phyloP scores from a whole-genome alignment of 495 filamentous ascomycete genomes.

The Acidiella bohemica region DNA sequence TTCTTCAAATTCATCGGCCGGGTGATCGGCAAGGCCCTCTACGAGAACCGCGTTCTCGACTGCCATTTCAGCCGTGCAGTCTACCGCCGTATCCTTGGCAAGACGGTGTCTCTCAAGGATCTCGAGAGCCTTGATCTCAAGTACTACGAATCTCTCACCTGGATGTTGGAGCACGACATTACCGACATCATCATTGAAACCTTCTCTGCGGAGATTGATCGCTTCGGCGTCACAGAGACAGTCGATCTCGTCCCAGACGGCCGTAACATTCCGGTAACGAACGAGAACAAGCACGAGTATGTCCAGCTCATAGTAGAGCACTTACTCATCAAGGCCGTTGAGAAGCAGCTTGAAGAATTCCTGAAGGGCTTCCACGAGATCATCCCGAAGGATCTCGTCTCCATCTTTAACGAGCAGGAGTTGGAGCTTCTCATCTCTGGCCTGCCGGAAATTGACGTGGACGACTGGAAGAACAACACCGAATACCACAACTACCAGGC shows the following conservation, averaged over 20 bases:
- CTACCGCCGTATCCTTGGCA: slow-evolving; percentile 92
- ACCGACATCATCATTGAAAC: slow-evolving; percentile 98
- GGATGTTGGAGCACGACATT: slow-evolving; percentile 98
- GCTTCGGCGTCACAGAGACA: slow-evolving; percentile 76
- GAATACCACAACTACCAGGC: slow-evolving; percentile 97
- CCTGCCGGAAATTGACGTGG: slow-evolving; percentile 90
- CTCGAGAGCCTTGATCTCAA: slow-evolving; percentile 98
- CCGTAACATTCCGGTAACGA: slow-evolving; percentile 81
- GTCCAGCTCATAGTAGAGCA: slow-evolving; percentile 89
- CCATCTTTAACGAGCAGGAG: slow-evolving; percentile 98
- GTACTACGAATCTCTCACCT: slow-evolving; percentile 97
- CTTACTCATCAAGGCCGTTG: slow-evolving; percentile 76
- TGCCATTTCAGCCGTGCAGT: slow-evolving; percentile 98
- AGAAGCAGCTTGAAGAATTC: slow-evolving; percentile 91
- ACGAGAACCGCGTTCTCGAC: slow-evolving; percentile 89
- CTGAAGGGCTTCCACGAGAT: slow-evolving; percentile 98
- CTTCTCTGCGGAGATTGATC: slow-evolving; percentile 84
- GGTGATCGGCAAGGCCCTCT: slow-evolving; percentile 96
- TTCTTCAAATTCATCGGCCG: slow-evolving; percentile 99
- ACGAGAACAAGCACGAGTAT: slow-evolving; percentile 98
- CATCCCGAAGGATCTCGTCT: slow-evolving; percentile 82
- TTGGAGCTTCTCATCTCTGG: slow-evolving; percentile 94
- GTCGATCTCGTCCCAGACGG: slow-evolving; percentile 81
- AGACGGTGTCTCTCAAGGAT: slow-evolving; percentile 91
- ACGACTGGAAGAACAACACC: slow-evolving; percentile 98